Percentiles rank a stretch among this genome's conserved stretches.
These are phyloP conservation scores for Ceratobasidium sp. DNA, from an alignment of 1,284 basidiomycete genomes.

Conservation along the genomic window DNA sequence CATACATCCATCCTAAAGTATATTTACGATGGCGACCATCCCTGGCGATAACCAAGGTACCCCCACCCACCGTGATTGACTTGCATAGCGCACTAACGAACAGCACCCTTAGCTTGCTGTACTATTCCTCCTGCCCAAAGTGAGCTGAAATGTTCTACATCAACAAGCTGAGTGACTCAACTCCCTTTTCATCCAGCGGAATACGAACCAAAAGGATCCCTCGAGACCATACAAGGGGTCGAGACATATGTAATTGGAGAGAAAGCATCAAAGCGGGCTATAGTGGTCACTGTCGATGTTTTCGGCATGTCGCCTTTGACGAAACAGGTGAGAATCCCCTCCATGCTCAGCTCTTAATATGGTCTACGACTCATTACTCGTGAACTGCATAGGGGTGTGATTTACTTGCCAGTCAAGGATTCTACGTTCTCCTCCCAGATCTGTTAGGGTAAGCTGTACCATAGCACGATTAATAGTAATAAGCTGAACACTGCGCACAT, in stretches of 20 bases:
- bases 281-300: conserved; percentile 21
- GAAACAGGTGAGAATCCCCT: conserved; percentile 7
- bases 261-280: conserved; percentile 13
- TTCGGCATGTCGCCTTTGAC: conserved; percentile 30
- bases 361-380: too few species aligned
- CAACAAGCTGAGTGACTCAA: not conserved
- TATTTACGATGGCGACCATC: conserved; percentile 15
- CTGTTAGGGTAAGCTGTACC: conserved; percentile 11
- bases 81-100: too few species aligned
- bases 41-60: conserved; percentile 35
- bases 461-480: not conserved
- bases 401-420: conserved; percentile 30
- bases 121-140: conserved; percentile 26
- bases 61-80: not conserved
- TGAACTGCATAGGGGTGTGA: conserved; percentile 17
- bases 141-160: not conserved
- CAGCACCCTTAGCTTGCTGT: conserved; percentile 15
- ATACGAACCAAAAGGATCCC: conserved; percentile 14
- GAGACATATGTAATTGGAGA: conserved; percentile 36
- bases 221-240: conserved; percentile 13
- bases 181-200: not conserved
- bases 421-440: conserved; percentile 32
- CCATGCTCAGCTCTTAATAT: not conserved
- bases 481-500: not conserved
- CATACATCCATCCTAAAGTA: not conserved